These are phyloP conservation scores for Pseudogymnoascus verrucosus DNA, from an alignment of 2,329 filamentous ascomycete genomes.

Conservation along the genomic window DNA sequence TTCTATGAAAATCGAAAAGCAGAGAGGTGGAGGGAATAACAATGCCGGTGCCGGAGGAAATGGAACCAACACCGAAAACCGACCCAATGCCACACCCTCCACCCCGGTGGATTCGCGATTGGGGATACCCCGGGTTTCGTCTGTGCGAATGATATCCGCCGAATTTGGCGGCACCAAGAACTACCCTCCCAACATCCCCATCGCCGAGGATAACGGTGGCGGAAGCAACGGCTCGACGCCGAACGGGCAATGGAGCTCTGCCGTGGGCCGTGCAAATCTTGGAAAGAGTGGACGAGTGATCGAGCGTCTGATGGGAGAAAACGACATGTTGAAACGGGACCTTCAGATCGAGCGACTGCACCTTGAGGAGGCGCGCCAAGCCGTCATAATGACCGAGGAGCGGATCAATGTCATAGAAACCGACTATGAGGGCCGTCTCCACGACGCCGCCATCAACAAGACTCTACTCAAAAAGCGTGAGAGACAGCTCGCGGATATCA, in stretches of 20 bases:
- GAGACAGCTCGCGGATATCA: constrained; percentile 63
- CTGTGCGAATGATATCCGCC: constrained; percentile 23
- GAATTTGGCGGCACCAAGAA: constrained; percentile 24
- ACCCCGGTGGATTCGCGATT: background rate
- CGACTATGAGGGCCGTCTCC: constrained; percentile 61
- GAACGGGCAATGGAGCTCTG: constrained; percentile 48
- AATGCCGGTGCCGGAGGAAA: background rate
- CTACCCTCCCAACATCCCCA: constrained; percentile 17
- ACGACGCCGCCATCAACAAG: constrained; percentile 65
- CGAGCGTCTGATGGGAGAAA: constrained; percentile 72
- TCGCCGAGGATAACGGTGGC: constrained; percentile 14
- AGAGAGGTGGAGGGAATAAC: background rate
- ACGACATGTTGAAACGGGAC: constrained; percentile 68
- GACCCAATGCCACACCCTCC: background rate
- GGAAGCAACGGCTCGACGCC: constrained; percentile 8
- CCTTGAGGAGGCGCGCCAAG: constrained; percentile 63
- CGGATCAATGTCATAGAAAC: constrained; percentile 61
- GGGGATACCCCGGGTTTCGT: constrained; percentile 8
- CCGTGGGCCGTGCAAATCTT: constrained; percentile 59
- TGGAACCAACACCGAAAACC: background rate
- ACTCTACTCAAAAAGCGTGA: constrained; percentile 64
- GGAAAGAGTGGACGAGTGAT: constrained; percentile 74
- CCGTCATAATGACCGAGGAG: constrained; percentile 58
- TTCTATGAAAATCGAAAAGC: background rate
- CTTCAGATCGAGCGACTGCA: constrained; percentile 56